These are phyloP conservation scores for Vaccinium darrowii DNA, from an alignment of 148 eudicot species.

Conservation along the genomic window DNA sequence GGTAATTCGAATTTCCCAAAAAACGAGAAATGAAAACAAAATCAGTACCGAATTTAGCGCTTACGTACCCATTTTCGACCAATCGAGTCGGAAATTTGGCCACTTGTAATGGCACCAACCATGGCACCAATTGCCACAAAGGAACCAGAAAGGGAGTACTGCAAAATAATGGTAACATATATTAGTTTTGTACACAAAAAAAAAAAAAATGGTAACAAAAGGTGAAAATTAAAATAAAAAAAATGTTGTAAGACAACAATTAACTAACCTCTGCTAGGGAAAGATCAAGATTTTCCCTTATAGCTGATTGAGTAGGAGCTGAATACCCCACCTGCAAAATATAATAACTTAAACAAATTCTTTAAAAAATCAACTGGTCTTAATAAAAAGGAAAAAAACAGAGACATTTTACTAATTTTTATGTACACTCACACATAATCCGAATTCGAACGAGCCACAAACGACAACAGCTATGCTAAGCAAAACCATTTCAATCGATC, in stretches of 20 bases:
- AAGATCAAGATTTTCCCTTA: constrained; percentile 62
- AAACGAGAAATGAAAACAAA: not conserved
- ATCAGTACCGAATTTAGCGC: not conserved
- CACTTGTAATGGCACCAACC: constrained; percentile 79
- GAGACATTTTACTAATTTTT: not conserved
- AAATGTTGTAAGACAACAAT: not conserved
- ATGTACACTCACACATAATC: constrained; percentile 74
- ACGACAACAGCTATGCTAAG: constrained; percentile 67
- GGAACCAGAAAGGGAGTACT: constrained; percentile 82
- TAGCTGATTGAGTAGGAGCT: constrained; percentile 74
- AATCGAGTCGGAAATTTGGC: constrained; percentile 54
- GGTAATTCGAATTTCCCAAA: too few relatives aligned
- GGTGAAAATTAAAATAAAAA: too few relatives aligned
- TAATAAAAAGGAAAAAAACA: constrained; percentile 12
- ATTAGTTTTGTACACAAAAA: not conserved
- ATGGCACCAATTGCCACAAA: constrained; percentile 77
- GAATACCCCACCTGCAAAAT: constrained; percentile 82
- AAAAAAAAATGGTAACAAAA: not conserved
- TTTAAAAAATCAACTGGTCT: not conserved
- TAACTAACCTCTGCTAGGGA: constrained; percentile 52
- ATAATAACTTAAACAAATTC: constrained; percentile 2
- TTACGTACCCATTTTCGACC: constrained; percentile 75
- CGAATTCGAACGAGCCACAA: constrained; percentile 80
- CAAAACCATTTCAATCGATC: constrained; percentile 58
- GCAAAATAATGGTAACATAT: constrained; percentile 5